Evolutionary conservation across 805 yeast species (phyloP).

Genomic region (Ogataea zsoltii): DNA sequence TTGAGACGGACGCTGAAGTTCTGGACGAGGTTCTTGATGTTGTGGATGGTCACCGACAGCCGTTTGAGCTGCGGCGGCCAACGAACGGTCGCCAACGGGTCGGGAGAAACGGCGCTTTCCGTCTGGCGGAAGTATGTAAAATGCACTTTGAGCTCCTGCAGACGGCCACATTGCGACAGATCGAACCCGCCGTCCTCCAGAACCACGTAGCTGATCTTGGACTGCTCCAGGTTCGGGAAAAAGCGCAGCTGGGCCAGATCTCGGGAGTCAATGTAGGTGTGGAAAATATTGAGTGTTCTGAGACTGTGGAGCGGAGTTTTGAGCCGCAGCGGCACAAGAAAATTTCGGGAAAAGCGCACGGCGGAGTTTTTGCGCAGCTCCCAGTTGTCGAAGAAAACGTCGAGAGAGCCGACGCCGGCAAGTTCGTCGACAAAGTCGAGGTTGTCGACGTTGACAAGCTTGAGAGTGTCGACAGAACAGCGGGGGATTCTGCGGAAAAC

Average conservation of each 20-base stretch:
- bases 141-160: conserved; percentile 33
- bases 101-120: conserved; percentile 14
- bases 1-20: conserved; percentile 30
- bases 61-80: conserved; percentile 33
- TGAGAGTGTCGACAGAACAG: conserved; percentile 26
- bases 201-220: conserved; percentile 32
- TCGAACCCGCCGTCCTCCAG: conserved; percentile 32
- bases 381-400: conserved; percentile 35
- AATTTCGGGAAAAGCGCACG: conserved; percentile 25
- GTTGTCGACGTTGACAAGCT: conserved; percentile 33
- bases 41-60: conserved; percentile 32
- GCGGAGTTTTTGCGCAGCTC: conserved; percentile 31
- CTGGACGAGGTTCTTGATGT: conserved; percentile 30
- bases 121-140: conserved; percentile 27
- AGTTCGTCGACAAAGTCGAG: conserved; percentile 29
- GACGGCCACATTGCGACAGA: conserved; percentile 26
- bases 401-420: conserved; percentile 25
- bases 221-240: conserved; percentile 32
- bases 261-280: conserved; percentile 30
- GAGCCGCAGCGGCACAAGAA: conserved; percentile 26
- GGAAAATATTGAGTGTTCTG: conserved; percentile 30
- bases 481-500: conserved; percentile 27
- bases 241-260: conserved; percentile 27
- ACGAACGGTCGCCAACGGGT: conserved; percentile 16
- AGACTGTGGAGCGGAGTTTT: conserved; percentile 19